A percentile compares a stretch with the other conserved stretches of the same genome.
phyloP scores from a whole-genome alignment of 768 basidiomycete genomes.

The Termitomyces sp. region DNA sequence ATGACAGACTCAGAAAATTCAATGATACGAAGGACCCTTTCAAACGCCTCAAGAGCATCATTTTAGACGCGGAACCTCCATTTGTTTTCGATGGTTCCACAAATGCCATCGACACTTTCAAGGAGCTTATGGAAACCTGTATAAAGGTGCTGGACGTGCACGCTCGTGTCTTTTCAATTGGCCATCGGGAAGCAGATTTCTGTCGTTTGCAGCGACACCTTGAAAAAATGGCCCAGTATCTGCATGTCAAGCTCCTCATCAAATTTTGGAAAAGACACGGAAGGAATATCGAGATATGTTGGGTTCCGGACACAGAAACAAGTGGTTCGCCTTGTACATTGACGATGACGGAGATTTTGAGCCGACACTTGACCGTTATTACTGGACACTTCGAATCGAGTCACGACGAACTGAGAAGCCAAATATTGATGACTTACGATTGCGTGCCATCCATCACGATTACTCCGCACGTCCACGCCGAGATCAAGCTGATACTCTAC shows the following conservation, averaged over 20 bases:
- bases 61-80: background rate
- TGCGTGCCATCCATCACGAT: background rate
- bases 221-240: background rate
- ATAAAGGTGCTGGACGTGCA: background rate
- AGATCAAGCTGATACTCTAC: background rate
- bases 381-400: background rate
- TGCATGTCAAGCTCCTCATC: background rate
- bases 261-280: background rate
- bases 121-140: background rate
- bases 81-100: background rate
- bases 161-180: background rate
- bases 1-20: too few species aligned
- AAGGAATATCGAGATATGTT: background rate
- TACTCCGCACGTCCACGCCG: background rate
- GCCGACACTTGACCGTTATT: background rate
- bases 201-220: background rate
- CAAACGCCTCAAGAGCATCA: background rate
- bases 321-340: background rate
- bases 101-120: background rate
- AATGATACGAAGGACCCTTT: background rate
- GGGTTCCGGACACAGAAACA: background rate
- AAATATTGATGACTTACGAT: background rate
- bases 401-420: background rate
- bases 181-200: background rate
- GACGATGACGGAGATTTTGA: background rate